A percentile compares a stretch with the other conserved stretches of the same genome.
These are phyloP conservation scores for Truncatella angustata DNA, from an alignment of 2,329 filamentous ascomycete genomes.

Conservation along the genomic window DNA sequence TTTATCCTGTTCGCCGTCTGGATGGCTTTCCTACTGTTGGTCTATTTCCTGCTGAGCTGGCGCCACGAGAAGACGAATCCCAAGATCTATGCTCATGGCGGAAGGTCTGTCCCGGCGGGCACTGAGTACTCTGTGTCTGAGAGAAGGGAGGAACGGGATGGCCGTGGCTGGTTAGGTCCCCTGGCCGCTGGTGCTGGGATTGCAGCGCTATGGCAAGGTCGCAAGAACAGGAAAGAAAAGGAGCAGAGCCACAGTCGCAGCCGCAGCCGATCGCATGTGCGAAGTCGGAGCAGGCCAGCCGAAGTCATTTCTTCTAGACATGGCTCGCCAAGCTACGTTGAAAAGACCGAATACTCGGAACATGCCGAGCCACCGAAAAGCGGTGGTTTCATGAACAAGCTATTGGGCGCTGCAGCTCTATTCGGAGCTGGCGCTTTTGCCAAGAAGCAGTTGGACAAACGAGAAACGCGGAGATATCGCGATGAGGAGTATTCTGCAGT, in stretches of 20 bases:
- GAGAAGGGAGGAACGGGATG: slow-evolving; percentile 36
- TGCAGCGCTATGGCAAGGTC: slow-evolving; percentile 43
- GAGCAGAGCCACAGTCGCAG: slow-evolving; percentile 35
- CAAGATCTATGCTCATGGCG: slow-evolving; percentile 56
- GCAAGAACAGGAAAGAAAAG: slow-evolving; percentile 39
- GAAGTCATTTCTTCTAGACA: slow-evolving; percentile 53
- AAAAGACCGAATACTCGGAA: slow-evolving; percentile 69
- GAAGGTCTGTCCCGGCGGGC: slow-evolving; percentile 48
- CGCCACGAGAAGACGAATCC: slow-evolving; percentile 54
- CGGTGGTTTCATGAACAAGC: slow-evolving; percentile 58
- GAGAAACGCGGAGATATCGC: slow-evolving; percentile 40
- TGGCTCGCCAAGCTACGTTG: slow-evolving; percentile 55
- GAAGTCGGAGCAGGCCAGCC: slow-evolving; percentile 28
- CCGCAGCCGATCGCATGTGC: slow-evolving; percentile 23
- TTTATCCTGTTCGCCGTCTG: slow-evolving; percentile 86
- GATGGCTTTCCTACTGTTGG: slow-evolving; percentile 67
- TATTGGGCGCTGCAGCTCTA: slow-evolving; percentile 60
- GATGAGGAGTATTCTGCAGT: slow-evolving; percentile 65
- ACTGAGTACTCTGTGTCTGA: slow-evolving; percentile 40
- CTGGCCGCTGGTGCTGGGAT: slow-evolving; percentile 51
- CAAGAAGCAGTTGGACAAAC: slow-evolving; percentile 56
- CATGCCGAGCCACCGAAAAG: slow-evolving; percentile 36
- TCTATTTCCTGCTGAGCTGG: slow-evolving; percentile 81
- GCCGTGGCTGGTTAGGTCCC: slow-evolving; percentile 47
- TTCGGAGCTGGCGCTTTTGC: slow-evolving; percentile 62